Conservation (phyloP, 306 rosid species). For the Malus orientalis region DNA sequence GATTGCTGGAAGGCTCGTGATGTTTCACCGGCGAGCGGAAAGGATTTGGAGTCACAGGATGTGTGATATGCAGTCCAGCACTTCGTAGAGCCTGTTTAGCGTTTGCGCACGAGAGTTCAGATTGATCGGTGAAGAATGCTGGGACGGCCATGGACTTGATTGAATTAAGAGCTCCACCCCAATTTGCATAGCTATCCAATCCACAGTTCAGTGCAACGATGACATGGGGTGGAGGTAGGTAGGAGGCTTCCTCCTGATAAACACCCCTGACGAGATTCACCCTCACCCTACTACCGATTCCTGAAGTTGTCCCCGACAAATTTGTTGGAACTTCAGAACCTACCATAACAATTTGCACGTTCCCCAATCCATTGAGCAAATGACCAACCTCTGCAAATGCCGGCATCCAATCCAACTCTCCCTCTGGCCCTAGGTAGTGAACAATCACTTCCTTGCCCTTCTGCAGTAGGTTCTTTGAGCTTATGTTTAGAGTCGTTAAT, state of each 20-base stretch:
- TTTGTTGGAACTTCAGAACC: constrained; percentile 42
- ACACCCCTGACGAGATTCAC: constrained; percentile 32
- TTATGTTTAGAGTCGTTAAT: constrained; percentile 44
- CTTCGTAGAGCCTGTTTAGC: constrained; percentile 28
- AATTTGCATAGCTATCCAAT: constrained; percentile 19
- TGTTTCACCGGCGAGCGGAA: constrained; percentile 57
- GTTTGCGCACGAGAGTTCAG: constrained; percentile 25
- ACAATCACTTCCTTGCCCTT: constrained; percentile 55
- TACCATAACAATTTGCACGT: constrained; percentile 37
- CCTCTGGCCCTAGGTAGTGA: constrained; percentile 63
- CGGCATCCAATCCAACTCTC: constrained; percentile 66
- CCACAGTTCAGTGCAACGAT: constrained; percentile 29
- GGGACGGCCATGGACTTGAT: constrained; percentile 33
- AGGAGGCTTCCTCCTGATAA: constrained; percentile 39
- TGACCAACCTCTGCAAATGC: constrained; percentile 58
- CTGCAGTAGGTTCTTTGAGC: constrained; percentile 49
- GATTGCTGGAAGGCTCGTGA: constrained; percentile 35
- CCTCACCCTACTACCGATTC: constrained; percentile 36
- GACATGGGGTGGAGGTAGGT: constrained; percentile 31
- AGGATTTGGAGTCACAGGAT: constrained; percentile 58
- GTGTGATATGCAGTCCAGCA: constrained; percentile 41
- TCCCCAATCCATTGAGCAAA: constrained; percentile 52
- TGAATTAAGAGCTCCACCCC: constrained; percentile 31
- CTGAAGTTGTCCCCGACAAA: constrained; percentile 35
- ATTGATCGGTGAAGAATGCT: constrained; percentile 35